Conservation (phyloP, 2,329 filamentous ascomycete genomes). For the Stagonosporopsis cucurbitacearum region DNA sequence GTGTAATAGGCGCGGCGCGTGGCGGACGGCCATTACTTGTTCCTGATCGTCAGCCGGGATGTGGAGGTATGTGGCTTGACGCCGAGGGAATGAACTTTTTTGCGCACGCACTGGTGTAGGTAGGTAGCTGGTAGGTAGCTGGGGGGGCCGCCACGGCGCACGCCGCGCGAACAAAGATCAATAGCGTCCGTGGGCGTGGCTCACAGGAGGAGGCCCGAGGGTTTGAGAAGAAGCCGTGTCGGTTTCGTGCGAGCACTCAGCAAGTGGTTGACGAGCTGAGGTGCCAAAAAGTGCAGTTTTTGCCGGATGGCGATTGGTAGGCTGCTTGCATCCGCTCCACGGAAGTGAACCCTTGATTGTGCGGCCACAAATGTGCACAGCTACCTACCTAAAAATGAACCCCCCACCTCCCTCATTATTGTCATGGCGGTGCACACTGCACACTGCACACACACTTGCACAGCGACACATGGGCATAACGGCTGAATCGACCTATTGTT, state of each 20-base stretch:
- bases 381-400: no score
- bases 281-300: neutral
- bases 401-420: no score
- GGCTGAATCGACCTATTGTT: no score
- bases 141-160: no score
- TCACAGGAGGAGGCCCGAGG: no score
- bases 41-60: constrained; percentile 9
- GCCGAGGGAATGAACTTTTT: neutral
- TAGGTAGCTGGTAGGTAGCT: no score
- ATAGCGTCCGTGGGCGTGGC: no score
- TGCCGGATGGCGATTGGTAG: neutral
- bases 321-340: neutral
- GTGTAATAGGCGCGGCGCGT: neutral
- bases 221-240: no score
- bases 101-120: no score
- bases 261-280: neutral
- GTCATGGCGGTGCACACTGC: no score
- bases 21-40: constrained; percentile 1
- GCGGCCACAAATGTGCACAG: neutral
- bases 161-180: no score
- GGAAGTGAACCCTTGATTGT: neutral
- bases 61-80: constrained; percentile 1
- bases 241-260: neutral
- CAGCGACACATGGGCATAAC: neutral
- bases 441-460: no score